Evolutionary conservation across 225 moss, liverwort and hornwort species (phyloP).

Genomic region (Marchantia polymorpha): DNA sequence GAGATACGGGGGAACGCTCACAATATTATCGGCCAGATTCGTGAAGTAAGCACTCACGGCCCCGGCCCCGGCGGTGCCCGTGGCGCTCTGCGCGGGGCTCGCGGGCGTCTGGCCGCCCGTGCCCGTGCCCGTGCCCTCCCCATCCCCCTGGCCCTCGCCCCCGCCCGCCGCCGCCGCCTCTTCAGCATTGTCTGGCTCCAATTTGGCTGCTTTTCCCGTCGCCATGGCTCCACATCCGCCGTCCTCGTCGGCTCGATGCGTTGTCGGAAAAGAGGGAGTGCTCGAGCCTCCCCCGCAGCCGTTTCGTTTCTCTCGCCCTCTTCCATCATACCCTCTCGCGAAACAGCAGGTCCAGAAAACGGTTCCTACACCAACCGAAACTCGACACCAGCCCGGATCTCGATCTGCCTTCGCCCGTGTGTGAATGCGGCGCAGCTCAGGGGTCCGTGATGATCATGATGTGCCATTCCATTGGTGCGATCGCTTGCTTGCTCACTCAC

Average conservation of each 20-base stretch:
- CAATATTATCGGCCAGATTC: constrained; percentile 11
- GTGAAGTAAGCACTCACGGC: constrained; percentile 7
- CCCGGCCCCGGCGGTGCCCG: neutral
- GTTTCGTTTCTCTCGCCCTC: no score
- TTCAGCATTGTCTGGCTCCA: neutral
- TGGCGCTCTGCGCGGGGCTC: neutral
- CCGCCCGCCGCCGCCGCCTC: neutral
- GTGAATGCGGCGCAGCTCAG: no score
- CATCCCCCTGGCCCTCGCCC: no score
- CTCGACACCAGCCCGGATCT: neutral
- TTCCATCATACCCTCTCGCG: constrained; percentile 15
- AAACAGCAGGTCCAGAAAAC: constrained; percentile 1
- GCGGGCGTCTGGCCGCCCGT: no score
- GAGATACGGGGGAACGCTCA: constrained; percentile 11
- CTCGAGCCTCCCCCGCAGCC: neutral
- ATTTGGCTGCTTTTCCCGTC: neutral
- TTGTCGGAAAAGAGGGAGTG: neutral
- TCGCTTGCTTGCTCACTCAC: no score
- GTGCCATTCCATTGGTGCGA: no score
- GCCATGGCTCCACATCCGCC: neutral
- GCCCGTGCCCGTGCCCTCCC: no score
- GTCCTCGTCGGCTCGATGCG: neutral
- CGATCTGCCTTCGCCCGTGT: no score
- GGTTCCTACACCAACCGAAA: neutral
- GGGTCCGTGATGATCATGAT: no score